phyloP scores from a whole-genome alignment of 2,329 filamentous ascomycete species.

The Beauveria sp. region DNA sequence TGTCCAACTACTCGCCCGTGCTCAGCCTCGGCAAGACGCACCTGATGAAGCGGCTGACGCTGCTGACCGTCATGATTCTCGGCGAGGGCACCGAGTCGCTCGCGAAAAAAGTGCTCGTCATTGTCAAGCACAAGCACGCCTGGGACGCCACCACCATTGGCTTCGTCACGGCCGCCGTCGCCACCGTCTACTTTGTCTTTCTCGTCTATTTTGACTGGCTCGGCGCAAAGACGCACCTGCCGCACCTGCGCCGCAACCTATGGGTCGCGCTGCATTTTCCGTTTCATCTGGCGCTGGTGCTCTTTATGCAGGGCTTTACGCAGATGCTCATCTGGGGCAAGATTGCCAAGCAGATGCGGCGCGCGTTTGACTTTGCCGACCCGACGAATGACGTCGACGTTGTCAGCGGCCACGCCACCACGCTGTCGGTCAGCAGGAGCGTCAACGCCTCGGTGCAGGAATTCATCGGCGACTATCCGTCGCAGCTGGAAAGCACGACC shows the following conservation, averaged over 20 bases:
- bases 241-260: constrained; percentile 49
- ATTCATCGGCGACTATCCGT: constrained; percentile 22
- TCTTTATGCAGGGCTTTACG: constrained; percentile 55
- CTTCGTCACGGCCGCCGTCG: constrained; percentile 29
- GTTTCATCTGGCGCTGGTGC: constrained; percentile 54
- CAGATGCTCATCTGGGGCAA: constrained; percentile 45
- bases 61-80: constrained; percentile 59
- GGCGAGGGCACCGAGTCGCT: constrained; percentile 59
- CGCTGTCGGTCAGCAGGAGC: not conserved
- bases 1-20: constrained; percentile 47
- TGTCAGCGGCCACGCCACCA: constrained; percentile 15
- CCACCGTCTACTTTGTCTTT: constrained; percentile 39
- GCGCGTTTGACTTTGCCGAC: constrained; percentile 15
- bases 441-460: constrained; percentile 12
- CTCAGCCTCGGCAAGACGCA: constrained; percentile 56
- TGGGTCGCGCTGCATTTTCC: constrained; percentile 54
- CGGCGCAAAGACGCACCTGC: constrained; percentile 48
- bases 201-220: constrained; percentile 53
- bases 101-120: constrained; percentile 41
- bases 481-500: constrained; percentile 18
- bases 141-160: constrained; percentile 35
- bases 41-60: constrained; percentile 54
- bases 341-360: constrained; percentile 24
- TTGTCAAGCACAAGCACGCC: constrained; percentile 33
- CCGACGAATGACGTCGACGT: constrained; percentile 15